phyloP scores from a whole-genome alignment of 192 early-diverging fungal species.

The Spinellus fusiger region DNA sequence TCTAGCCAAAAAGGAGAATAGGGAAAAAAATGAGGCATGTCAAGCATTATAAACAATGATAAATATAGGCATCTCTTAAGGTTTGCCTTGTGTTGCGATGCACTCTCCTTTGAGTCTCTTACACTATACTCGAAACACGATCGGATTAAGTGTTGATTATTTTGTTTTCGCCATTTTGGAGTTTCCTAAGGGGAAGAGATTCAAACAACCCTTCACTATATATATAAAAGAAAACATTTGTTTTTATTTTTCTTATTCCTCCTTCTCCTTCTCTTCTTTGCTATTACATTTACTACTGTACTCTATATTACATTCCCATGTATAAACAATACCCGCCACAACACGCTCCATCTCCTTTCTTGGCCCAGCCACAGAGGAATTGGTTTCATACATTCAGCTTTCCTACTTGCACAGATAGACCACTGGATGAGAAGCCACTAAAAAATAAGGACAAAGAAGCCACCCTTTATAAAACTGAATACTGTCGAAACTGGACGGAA shows the following conservation, averaged over 20 bases:
- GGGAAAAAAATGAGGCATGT: no score
- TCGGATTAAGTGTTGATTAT: no score
- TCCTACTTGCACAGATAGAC: background rate
- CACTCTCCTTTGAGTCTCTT: no score
- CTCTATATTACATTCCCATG: no score
- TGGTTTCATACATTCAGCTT: background rate
- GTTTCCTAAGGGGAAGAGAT: background rate
- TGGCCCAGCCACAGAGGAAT: background rate
- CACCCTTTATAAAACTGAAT: conserved; percentile 40
- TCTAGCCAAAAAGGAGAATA: no score
- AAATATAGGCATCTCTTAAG: no score
- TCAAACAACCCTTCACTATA: background rate
- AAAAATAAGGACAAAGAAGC: conserved; percentile 31
- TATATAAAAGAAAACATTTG: background rate
- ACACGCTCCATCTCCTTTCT: background rate
- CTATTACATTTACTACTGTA: background rate
- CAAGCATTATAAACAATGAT: no score
- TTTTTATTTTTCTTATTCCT: background rate
- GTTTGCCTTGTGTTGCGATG: no score
- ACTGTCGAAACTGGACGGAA: conserved; percentile 44
- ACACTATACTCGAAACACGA: no score
- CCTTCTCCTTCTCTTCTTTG: background rate
- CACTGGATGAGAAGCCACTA: background rate
- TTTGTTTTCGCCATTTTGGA: no score
- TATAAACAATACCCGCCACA: no score